These are phyloP conservation scores for Paramecium biaurelia DNA, from an alignment of 73 alveolate species.

Conservation along the genomic window DNA sequence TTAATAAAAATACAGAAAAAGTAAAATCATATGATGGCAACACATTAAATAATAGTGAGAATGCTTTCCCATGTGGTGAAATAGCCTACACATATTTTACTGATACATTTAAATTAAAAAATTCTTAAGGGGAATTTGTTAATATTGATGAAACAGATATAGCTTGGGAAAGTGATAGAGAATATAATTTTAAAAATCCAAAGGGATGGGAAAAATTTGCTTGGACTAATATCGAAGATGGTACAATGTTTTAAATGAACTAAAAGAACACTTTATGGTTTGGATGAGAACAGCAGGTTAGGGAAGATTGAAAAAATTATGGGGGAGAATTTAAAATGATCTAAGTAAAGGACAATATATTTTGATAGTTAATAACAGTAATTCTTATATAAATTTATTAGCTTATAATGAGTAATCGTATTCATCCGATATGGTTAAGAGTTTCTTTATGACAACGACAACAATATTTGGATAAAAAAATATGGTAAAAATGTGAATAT, in stretches of 20 bases:
- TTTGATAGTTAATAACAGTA: conserved; percentile 65
- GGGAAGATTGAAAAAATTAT: conserved; percentile 85
- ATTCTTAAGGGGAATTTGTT: conserved; percentile 47
- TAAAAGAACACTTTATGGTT: conserved; percentile 86
- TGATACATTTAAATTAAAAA: conserved; percentile 64
- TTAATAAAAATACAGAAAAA: background rate
- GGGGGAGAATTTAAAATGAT: conserved; percentile 84
- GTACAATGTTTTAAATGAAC: background rate
- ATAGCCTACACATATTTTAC: conserved; percentile 39
- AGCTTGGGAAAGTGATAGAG: conserved; percentile 85
- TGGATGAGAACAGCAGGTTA: conserved; percentile 97
- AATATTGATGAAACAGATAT: conserved; percentile 70
- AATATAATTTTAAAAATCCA: conserved; percentile 76
- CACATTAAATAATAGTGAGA: background rate
- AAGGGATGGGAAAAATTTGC: conserved; percentile 64
- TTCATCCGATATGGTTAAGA: conserved; percentile 17
- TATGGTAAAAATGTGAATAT: background rate
- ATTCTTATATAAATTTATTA: background rate
- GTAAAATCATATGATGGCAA: background rate
- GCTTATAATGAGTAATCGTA: background rate
- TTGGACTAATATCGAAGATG: conserved; percentile 84
- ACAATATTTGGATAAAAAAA: conserved; percentile 53
- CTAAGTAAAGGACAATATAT: conserved; percentile 77
- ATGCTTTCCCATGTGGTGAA: conserved; percentile 22
- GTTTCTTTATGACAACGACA: conserved; percentile 42